These are phyloP conservation scores for Mycosphaerella sp. DNA, from an alignment of 2,329 filamentous ascomycete species.

Conservation along the genomic window DNA sequence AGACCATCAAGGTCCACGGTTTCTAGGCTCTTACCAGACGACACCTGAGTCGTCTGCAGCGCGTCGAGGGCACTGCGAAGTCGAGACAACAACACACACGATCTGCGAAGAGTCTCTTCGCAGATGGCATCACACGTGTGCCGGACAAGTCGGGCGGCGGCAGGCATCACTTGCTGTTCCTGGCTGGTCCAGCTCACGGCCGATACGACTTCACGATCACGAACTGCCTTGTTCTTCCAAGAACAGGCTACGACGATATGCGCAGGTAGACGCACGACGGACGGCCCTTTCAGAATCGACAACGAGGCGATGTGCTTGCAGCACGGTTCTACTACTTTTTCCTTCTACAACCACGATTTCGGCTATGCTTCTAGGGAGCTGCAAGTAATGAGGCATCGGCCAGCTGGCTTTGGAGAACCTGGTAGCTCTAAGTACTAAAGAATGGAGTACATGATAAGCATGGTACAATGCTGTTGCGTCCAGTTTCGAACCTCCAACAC, in stretches of 20 bases:
- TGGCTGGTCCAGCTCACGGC: constrained; percentile 12
- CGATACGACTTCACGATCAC: constrained; percentile 17
- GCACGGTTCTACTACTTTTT: constrained; percentile 1
- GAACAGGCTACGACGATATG: constrained; percentile 16
- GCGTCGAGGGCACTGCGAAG: constrained; percentile 12
- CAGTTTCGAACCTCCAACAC: too few relatives aligned
- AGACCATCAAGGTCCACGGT: constrained; percentile 81
- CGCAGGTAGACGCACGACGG: constrained; percentile 9
- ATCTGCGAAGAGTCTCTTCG: background rate
- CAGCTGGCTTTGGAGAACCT: constrained; percentile 1
- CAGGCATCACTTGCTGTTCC: constrained; percentile 10
- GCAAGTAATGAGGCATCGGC: constrained; percentile 7
- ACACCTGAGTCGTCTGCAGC: constrained; percentile 12
- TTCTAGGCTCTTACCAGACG: constrained; percentile 25
- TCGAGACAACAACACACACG: constrained; percentile 2
- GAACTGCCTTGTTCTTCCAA: constrained; percentile 5
- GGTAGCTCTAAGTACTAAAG: constrained; percentile 7
- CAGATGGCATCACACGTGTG: constrained; percentile 5
- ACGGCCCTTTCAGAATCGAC: constrained; percentile 15
- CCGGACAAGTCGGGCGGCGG: constrained; percentile 6
- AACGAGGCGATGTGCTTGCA: constrained; percentile 5
- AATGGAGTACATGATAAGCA: constrained; percentile 8
- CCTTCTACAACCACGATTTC: constrained; percentile 1
- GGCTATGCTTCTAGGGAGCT: constrained; percentile 8
- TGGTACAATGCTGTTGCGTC: too few relatives aligned